These are phyloP conservation scores for Poa pratensis DNA, from an alignment of 176 grass and related monocot species.

Conservation along the genomic window DNA sequence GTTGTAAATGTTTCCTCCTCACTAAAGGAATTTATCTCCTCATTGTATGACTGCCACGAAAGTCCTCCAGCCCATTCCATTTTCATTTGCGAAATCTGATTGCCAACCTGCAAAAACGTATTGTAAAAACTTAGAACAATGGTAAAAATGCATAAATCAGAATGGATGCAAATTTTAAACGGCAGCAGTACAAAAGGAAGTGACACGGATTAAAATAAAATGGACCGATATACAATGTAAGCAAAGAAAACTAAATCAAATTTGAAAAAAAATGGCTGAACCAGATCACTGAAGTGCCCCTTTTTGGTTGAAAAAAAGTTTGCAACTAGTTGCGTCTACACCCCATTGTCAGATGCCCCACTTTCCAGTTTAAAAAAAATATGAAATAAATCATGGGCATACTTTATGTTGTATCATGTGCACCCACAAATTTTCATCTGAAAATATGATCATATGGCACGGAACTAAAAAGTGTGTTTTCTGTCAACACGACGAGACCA, in stretches of 20 bases:
- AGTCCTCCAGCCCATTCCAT: constrained; percentile 90
- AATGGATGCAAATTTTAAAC: neutral
- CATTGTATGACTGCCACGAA: constrained; percentile 80
- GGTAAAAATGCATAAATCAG: neutral
- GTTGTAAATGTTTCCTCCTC: constrained; percentile 69
- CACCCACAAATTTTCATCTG: too few relatives aligned
- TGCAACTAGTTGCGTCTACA: too few relatives aligned
- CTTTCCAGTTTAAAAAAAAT: too few relatives aligned
- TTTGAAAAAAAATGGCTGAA: constrained; percentile 1
- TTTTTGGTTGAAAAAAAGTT: too few relatives aligned
- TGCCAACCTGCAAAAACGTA: constrained; percentile 67
- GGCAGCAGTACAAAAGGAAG: neutral
- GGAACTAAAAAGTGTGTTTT: too few relatives aligned
- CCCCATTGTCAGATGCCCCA: too few relatives aligned
- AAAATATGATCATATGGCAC: too few relatives aligned
- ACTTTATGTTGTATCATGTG: too few relatives aligned
- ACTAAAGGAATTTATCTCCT: constrained; percentile 71
- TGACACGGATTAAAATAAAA: constrained; percentile 28
- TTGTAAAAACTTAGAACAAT: constrained; percentile 17
- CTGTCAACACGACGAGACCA: too few relatives aligned
- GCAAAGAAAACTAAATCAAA: constrained; percentile 31
- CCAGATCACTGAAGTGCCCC: constrained; percentile 3
- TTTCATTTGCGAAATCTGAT: constrained; percentile 81
- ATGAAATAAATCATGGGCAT: too few relatives aligned
- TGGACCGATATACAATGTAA: constrained; percentile 15